A percentile compares a stretch with the other conserved stretches of the same genome.
These are phyloP conservation scores for Pseudocercospora macadamiae DNA, from an alignment of 2,329 filamentous ascomycete species.

Conservation along the genomic window DNA sequence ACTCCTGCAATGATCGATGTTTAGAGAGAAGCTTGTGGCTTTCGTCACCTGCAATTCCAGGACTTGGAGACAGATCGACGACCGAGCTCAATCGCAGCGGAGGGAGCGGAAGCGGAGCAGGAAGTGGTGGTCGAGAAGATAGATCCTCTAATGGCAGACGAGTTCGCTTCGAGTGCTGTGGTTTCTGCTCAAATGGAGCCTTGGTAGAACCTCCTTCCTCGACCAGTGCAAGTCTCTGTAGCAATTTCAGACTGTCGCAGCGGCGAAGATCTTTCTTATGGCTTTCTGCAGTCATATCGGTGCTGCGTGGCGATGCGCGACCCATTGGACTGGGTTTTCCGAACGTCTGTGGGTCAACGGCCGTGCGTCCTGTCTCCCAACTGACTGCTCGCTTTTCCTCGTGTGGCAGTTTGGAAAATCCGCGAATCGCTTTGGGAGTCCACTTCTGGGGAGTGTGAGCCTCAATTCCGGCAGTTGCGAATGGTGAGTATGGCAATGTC, in stretches of 20 bases:
- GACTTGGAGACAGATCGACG: not conserved
- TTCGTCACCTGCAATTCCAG: not conserved
- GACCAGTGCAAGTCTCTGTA: conserved; percentile 13
- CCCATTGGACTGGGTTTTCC: conserved; percentile 10
- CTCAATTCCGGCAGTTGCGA: conserved; percentile 16
- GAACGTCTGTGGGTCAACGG: conserved; percentile 14
- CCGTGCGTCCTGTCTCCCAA: conserved; percentile 12
- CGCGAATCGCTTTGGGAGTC: conserved; percentile 20
- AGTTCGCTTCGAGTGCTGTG: conserved; percentile 2
- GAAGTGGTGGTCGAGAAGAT: conserved; percentile 21
- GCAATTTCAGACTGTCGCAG: conserved; percentile 19
- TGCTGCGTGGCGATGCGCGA: not conserved
- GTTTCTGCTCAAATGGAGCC: not conserved
- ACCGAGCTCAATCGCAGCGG: conserved; percentile 17
- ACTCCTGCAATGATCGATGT: conserved; percentile 26
- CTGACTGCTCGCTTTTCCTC: conserved; percentile 19
- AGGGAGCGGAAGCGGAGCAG: conserved; percentile 21
- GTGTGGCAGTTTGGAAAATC: conserved; percentile 16
- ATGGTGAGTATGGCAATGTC: conserved; percentile 19
- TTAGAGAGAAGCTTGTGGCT: conserved; percentile 12
- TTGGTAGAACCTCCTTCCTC: conserved; percentile 12
- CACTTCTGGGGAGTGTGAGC: conserved; percentile 11
- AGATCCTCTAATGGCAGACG: conserved; percentile 22
- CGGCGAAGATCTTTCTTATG: conserved; percentile 16
- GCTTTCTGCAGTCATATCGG: not conserved